Base-by-base conservation (phyloP, 164 flowering plant genomes). In the Litsea cubeba region DNA sequence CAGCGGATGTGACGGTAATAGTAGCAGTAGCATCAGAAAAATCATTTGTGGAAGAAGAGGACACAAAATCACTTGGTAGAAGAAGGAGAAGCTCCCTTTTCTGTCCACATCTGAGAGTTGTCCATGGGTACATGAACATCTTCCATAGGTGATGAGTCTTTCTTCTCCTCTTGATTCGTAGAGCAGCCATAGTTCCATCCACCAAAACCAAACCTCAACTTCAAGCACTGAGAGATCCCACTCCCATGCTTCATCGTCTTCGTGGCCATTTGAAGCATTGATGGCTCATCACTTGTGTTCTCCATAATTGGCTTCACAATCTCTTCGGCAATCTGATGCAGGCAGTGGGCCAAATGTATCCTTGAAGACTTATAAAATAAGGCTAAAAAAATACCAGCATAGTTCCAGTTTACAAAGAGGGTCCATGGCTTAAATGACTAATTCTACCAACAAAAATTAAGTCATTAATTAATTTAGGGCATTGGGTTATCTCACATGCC, bases 161-260 rank as follows among this genome's bases (percentile, higher is more conserved):
- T 68, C 25, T 49, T 51, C 7, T 74, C 71, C 66, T 70, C 68
- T 20, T 22, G 72, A 26, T 71, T 26, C 18, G 28, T 58, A 72
- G 62, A 18, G 18, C 66, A 62, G 8, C 62, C 73, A 63, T 26
- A 54, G 63, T 32, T 70, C 25, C 70, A 25, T 5, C 3, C 40
- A 32, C 65, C 72, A 18, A 24, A 50, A 3, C 75, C 77, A 71
- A 80, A 75, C 77, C 65, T 86, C 76, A 85, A 46, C 74, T 76
- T 86, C 50, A 90, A 76, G 82, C 88, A 90, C 72, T 88, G 91
- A 0, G 87, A 78, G 40, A 90, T 87, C 32, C 92, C 88, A 74
- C 92, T 81, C 77, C 88, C 92, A 49, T 90, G 86, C 62, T 83
- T 88, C 94, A 90, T 86, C 75, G 85, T 84, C 80, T 83, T 85